Conservation (phyloP, 1,284 basidiomycete species). For the Sanguinoderma infundibulare region DNA sequence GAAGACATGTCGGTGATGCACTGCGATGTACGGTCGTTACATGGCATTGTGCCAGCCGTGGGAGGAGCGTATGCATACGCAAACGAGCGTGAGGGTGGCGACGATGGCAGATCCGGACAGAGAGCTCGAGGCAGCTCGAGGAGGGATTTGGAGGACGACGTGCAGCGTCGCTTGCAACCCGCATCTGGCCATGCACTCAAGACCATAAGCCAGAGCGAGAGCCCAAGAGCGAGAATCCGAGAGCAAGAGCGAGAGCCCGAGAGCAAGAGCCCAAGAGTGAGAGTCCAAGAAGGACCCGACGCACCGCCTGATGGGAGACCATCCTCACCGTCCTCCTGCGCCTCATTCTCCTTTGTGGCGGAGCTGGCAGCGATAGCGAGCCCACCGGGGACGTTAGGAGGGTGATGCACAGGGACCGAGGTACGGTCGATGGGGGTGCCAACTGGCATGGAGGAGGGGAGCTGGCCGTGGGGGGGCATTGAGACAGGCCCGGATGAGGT, state of each 20-base stretch:
- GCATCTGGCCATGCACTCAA: neutral
- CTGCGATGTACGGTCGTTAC: constrained; percentile 41
- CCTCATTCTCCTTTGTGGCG: constrained; percentile 61
- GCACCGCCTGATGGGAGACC: constrained; percentile 26
- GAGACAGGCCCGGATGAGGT: constrained; percentile 94
- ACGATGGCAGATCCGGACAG: constrained; percentile 5
- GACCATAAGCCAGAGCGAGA: constrained; percentile 15
- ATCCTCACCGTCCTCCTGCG: constrained; percentile 59
- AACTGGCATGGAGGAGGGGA: constrained; percentile 74
- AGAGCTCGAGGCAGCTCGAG: constrained; percentile 17
- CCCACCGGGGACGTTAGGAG: constrained; percentile 74
- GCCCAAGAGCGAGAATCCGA: constrained; percentile 11
- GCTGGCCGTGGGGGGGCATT: constrained; percentile 84
- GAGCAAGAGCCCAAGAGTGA: constrained; percentile 35
- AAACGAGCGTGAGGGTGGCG: constrained; percentile 21
- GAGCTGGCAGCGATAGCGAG: constrained; percentile 62
- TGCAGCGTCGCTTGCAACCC: neutral
- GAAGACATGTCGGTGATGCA: constrained; percentile 10
- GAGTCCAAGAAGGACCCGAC: too few relatives aligned
- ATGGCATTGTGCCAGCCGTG: constrained; percentile 44
- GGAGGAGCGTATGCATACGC: constrained; percentile 56
- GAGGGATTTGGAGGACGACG: neutral
- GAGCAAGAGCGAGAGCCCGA: constrained; percentile 34
- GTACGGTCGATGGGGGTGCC: constrained; percentile 69
- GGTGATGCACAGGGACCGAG: constrained; percentile 45